Conservation (phyloP, 2,329 filamentous ascomycete species). For the Microascus cirrosus region DNA sequence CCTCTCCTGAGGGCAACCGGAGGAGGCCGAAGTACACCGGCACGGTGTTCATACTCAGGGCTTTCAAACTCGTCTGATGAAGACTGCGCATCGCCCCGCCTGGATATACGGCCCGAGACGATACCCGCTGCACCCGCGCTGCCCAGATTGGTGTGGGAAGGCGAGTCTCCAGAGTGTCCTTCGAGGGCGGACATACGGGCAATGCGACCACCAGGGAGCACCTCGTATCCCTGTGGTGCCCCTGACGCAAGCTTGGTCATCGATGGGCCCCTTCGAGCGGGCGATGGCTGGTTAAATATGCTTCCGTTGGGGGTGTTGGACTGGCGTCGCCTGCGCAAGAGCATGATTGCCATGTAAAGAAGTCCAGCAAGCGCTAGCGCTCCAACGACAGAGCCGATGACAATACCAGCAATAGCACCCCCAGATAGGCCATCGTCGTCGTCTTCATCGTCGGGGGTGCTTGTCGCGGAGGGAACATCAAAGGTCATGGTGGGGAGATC, state of each 20-base stretch:
- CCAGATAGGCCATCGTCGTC: constrained; percentile 47
- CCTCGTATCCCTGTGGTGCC: constrained; percentile 50
- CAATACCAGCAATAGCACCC: constrained; percentile 86
- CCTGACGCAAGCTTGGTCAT: constrained; percentile 19
- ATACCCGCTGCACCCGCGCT: constrained; percentile 21
- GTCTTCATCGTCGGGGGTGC: constrained; percentile 9
- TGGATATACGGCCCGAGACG: constrained; percentile 8
- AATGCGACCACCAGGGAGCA: constrained; percentile 78
- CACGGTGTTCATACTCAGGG: constrained; percentile 54
- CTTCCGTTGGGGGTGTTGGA: constrained; percentile 49
- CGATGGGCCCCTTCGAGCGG: constrained; percentile 39
- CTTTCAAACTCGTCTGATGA: constrained; percentile 67
- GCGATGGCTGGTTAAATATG: constrained; percentile 84
- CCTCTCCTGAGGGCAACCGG: constrained; percentile 55
- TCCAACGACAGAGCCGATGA: constrained; percentile 67
- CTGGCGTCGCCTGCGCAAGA: constrained; percentile 34
- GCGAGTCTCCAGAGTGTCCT: constrained; percentile 53
- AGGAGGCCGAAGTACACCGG: constrained; percentile 45
- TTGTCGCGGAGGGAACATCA: constrained; percentile 30
- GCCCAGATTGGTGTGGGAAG: constrained; percentile 34
- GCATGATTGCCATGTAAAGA: constrained; percentile 54
- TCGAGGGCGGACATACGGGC: constrained; percentile 93
- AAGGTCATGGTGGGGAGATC: constrained; percentile 60
- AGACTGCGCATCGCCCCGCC: constrained; percentile 41
- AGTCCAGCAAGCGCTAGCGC: constrained; percentile 58